Conservation (phyloP, 2,329 filamentous ascomycete genomes). For the Trichoderma simmonsii region DNA sequence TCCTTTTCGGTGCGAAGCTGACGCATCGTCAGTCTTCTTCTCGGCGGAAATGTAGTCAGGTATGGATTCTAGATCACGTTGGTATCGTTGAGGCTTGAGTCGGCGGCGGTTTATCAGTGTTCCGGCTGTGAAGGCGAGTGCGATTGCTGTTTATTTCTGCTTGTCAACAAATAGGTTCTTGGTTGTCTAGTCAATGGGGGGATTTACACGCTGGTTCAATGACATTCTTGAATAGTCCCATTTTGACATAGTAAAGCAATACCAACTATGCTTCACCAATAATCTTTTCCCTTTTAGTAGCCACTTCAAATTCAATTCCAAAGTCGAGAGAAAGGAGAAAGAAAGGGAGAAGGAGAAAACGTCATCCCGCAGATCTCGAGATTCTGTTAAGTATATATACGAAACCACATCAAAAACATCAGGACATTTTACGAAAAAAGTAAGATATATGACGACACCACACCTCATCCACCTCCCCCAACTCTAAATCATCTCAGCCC, state of each 20-base stretch:
- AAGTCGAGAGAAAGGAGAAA: background rate
- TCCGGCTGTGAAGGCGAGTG: background rate
- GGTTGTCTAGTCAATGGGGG: background rate
- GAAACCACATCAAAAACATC: background rate
- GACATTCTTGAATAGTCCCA: conserved; percentile 5
- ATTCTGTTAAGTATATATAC: background rate
- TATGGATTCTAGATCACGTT: background rate
- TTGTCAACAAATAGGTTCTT: background rate
- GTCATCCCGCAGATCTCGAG: too few relatives aligned
- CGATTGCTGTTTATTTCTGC: background rate
- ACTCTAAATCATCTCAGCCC: background rate
- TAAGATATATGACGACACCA: conserved; percentile 5
- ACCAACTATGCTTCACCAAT: too few relatives aligned
- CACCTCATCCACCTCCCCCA: background rate
- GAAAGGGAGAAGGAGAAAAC: background rate
- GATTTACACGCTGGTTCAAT: conserved; percentile 5
- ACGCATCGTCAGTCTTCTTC: background rate
- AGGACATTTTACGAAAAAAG: background rate
- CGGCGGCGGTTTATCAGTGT: background rate
- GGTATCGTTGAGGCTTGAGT: background rate
- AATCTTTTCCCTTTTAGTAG: too few relatives aligned
- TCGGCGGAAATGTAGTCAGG: background rate
- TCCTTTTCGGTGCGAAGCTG: background rate
- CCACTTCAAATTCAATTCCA: background rate
- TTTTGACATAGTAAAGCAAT: background rate